Conservation (phyloP, 805 yeast genomes). For the Allodekkera sacchari region DNA sequence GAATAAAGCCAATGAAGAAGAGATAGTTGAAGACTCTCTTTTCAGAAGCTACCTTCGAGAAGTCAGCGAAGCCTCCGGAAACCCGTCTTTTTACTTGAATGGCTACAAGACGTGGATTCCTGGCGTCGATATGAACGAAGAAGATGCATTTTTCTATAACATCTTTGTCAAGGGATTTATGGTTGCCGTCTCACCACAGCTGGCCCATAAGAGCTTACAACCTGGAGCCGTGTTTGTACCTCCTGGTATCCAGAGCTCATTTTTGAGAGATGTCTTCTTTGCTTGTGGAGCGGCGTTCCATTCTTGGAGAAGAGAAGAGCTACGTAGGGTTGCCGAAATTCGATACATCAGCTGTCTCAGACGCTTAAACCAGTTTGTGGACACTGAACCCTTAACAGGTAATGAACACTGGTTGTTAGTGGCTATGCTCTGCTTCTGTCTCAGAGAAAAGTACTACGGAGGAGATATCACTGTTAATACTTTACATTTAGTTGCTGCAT, state of each 20-base stretch:
- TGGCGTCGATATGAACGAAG: constrained; percentile 10
- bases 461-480: constrained; percentile 22
- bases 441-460: constrained; percentile 28
- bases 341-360: constrained; percentile 17
- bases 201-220: constrained; percentile 31
- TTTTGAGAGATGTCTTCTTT: constrained; percentile 26
- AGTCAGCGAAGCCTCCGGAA: constrained; percentile 4
- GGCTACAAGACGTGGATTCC: constrained; percentile 11
- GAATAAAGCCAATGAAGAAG: constrained; percentile 2
- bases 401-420: constrained; percentile 33
- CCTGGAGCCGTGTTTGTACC: constrained; percentile 34
- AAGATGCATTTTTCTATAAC: constrained; percentile 19
- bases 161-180: constrained; percentile 34
- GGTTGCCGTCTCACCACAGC: constrained; percentile 32
- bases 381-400: constrained; percentile 17
- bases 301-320: constrained; percentile 24
- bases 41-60: constrained; percentile 15
- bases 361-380: constrained; percentile 16
- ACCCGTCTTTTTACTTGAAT: constrained; percentile 6
- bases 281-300: constrained; percentile 35
- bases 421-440: constrained; percentile 30
- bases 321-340: constrained; percentile 15
- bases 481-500: constrained; percentile 27
- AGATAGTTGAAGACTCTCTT: constrained; percentile 14
- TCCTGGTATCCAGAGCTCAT: constrained; percentile 21